Evolutionary conservation across 1,284 basidiomycete genomes (phyloP).

Genomic region (Irpex lacteus): DNA sequence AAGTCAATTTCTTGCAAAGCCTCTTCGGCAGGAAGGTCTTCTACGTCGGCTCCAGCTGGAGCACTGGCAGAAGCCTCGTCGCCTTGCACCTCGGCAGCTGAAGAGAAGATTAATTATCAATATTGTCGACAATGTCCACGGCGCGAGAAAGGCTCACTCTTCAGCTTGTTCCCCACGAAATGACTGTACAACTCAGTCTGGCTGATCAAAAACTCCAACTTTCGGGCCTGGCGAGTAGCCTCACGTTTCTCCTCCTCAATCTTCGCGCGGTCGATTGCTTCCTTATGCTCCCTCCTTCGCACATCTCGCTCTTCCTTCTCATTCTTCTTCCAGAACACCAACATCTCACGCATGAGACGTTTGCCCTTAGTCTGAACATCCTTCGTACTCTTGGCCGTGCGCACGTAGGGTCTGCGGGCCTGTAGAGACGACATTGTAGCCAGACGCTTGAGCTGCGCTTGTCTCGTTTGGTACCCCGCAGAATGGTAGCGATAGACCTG

Average conservation of each 20-base stretch:
- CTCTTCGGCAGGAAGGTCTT: slow-evolving; percentile 45
- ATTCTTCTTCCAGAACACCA: slow-evolving; percentile 97
- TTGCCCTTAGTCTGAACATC: slow-evolving; percentile 88
- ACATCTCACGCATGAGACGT: slow-evolving; percentile 90
- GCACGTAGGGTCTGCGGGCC: slow-evolving; percentile 79
- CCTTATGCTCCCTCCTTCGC: slow-evolving; percentile 92
- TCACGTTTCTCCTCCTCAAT: slow-evolving; percentile 97
- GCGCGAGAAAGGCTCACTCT: slow-evolving; percentile 59
- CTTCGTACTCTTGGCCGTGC: slow-evolving; percentile 82
- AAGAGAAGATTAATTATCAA: slow-evolving; percentile 14
- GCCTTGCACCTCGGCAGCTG: slow-evolving; percentile 89
- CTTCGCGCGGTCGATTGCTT: slow-evolving; percentile 86
- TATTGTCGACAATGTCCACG: background rate
- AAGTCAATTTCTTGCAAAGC: slow-evolving; percentile 84
- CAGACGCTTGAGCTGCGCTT: slow-evolving; percentile 73
- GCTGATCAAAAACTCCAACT: slow-evolving; percentile 98
- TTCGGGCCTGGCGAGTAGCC: slow-evolving; percentile 91
- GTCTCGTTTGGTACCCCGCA: slow-evolving; percentile 60
- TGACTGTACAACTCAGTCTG: slow-evolving; percentile 99
- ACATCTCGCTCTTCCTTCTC: slow-evolving; percentile 95
- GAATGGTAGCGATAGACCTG: slow-evolving; percentile 82
- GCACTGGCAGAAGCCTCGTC: slow-evolving; percentile 44
- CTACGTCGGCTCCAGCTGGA: slow-evolving; percentile 62
- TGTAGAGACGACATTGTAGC: slow-evolving; percentile 76
- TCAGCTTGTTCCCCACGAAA: slow-evolving; percentile 98